Conservation (phyloP, 768 basidiomycete species). For the Boletus vermiculosoides region DNA sequence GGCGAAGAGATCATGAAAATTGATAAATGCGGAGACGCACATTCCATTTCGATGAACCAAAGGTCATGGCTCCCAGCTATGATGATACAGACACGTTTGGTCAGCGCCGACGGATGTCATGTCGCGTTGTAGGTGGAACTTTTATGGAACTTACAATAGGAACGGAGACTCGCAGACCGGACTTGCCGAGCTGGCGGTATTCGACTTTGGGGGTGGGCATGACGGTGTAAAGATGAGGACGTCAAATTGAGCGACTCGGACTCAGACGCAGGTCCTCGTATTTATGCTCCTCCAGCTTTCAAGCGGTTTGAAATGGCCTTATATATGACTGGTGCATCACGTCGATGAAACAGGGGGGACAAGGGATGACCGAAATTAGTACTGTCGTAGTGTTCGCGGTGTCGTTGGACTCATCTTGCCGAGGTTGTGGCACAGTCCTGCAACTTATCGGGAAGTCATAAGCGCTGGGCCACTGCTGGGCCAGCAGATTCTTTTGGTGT, state of each 20-base stretch:
- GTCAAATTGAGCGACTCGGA: neutral
- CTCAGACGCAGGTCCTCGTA: neutral
- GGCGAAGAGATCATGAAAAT: no score
- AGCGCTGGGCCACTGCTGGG: no score
- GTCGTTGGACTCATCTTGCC: no score
- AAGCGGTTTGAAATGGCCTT: no score
- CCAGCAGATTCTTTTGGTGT: no score
- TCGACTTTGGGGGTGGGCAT: constrained; percentile 21
- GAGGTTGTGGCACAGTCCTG: no score
- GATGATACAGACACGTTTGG: neutral
- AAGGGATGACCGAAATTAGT: no score
- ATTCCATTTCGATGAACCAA: neutral
- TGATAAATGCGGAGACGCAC: neutral
- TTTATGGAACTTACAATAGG: constrained; percentile 29
- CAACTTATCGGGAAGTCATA: no score
- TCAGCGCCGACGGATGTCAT: neutral
- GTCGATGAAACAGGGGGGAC: no score
- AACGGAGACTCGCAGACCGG: constrained; percentile 35
- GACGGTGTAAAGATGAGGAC: neutral
- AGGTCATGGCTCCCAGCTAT: constrained; percentile 25
- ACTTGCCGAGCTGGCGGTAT: constrained; percentile 32
- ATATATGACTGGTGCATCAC: no score
- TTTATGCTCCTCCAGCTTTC: neutral
- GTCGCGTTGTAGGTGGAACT: neutral
- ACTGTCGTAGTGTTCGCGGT: no score